Evolutionary conservation across 2,329 filamentous ascomycete species (phyloP).

Genomic region (Dactylellina cionopaga): DNA sequence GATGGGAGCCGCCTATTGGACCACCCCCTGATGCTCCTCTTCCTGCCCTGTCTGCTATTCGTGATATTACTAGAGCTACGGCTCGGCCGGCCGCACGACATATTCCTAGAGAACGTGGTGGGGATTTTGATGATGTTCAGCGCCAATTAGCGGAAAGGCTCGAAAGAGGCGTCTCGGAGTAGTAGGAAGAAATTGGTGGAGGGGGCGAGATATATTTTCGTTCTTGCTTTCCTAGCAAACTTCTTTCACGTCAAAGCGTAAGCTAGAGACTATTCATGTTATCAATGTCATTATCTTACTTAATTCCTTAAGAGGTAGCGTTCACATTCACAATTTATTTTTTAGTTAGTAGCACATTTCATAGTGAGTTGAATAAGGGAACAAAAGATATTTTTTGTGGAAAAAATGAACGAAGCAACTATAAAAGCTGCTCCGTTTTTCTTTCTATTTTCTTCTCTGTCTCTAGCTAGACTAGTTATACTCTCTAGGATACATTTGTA

Average conservation of each 20-base stretch:
- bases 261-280: too few species aligned
- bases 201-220: too few species aligned
- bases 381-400: too few species aligned
- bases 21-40: not conserved
- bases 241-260: too few species aligned
- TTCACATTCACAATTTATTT: too few species aligned
- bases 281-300: too few species aligned
- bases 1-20: not conserved
- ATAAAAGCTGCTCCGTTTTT: constrained; percentile 1
- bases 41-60: not conserved
- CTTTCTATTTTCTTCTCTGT: constrained; percentile 27
- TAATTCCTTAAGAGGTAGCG: too few species aligned
- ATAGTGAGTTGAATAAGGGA: too few species aligned
- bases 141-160: not conserved
- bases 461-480: constrained; percentile 36
- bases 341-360: too few species aligned
- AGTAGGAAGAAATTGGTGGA: not conserved
- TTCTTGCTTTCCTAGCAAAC: too few species aligned
- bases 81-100: not conserved
- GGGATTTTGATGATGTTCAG: not conserved
- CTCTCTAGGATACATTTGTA: constrained; percentile 52
- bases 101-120: too few species aligned
- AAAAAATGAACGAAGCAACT: constrained; percentile 16
- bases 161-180: too few species aligned
- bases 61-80: not conserved